Percentiles rank a stretch among this genome's conserved stretches.
Evolutionary conservation across 2,329 filamentous ascomycete genomes (phyloP).

Genomic region (Aspergillus ochraceoroseus): DNA sequence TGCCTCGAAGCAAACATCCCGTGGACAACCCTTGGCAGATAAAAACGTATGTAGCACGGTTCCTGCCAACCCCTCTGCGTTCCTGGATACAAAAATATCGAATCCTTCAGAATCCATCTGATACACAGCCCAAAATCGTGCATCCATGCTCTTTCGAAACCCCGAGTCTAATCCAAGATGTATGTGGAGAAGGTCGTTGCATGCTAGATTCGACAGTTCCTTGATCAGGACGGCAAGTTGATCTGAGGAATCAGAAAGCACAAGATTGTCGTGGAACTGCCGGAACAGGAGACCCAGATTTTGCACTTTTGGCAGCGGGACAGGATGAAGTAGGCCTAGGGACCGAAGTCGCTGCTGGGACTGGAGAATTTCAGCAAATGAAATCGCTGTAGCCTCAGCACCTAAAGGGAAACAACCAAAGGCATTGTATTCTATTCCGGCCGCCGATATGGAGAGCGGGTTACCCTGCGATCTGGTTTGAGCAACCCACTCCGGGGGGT

Average conservation of each 20-base stretch:
- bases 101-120: slow-evolving; percentile 33
- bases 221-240: slow-evolving; percentile 29
- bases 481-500: slow-evolving; percentile 33
- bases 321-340: slow-evolving; percentile 41
- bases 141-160: slow-evolving; percentile 34
- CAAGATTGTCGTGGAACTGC: slow-evolving; percentile 29
- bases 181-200: slow-evolving; percentile 29
- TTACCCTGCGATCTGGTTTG: slow-evolving; percentile 32
- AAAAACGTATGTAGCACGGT: slow-evolving; percentile 47
- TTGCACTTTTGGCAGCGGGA: slow-evolving; percentile 34
- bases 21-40: slow-evolving; percentile 39
- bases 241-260: slow-evolving; percentile 19
- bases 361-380: slow-evolving; percentile 45
- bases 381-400: slow-evolving; percentile 38
- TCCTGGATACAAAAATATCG: slow-evolving; percentile 44
- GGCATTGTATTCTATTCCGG: slow-evolving; percentile 36
- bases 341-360: slow-evolving; percentile 43
- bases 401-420: slow-evolving; percentile 49
- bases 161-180: slow-evolving; percentile 42
- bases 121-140: slow-evolving; percentile 43
- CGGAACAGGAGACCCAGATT: slow-evolving; percentile 32
- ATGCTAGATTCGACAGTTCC: slow-evolving; percentile 28
- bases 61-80: slow-evolving; percentile 41
- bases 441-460: slow-evolving; percentile 38
- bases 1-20: slow-evolving; percentile 39